Conservation (phyloP, 148 eudicot genomes). For the Simmondsia chinensis region DNA sequence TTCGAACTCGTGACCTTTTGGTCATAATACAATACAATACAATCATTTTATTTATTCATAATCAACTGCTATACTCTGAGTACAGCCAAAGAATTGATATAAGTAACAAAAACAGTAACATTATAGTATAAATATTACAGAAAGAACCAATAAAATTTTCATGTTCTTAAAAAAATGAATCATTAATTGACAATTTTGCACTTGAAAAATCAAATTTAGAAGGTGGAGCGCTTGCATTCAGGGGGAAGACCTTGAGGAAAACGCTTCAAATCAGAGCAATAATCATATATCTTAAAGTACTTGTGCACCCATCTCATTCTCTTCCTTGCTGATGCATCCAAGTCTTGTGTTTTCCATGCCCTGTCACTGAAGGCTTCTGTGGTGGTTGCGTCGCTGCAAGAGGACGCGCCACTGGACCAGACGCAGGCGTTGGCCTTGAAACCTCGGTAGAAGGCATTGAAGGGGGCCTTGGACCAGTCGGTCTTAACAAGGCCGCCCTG, state of each 20-base stretch:
- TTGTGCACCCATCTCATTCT: slow-evolving; percentile 33
- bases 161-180: no score
- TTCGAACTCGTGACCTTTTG: no score
- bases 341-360: slow-evolving; percentile 24
- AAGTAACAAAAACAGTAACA: no score
- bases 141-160: no score
- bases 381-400: slow-evolving; percentile 1
- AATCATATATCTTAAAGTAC: slow-evolving; percentile 37
- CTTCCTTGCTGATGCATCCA: slow-evolving; percentile 19
- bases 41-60: no score
- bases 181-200: no score
- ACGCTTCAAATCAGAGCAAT: slow-evolving; percentile 30
- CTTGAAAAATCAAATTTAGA: no score
- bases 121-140: no score
- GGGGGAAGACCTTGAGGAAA: slow-evolving; percentile 34
- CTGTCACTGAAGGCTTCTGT: no score
- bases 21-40: no score
- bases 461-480: slow-evolving; percentile 40
- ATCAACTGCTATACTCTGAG: no score
- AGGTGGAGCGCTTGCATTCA: slow-evolving; percentile 26
- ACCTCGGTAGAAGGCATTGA: slow-evolving; percentile 26
- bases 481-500: slow-evolving; percentile 37
- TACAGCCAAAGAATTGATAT: no score
- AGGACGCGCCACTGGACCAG: not conserved
- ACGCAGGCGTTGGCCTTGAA: slow-evolving; percentile 26